Conservation (phyloP, 768 basidiomycete genomes). For the Pleurotus ostreatus region DNA sequence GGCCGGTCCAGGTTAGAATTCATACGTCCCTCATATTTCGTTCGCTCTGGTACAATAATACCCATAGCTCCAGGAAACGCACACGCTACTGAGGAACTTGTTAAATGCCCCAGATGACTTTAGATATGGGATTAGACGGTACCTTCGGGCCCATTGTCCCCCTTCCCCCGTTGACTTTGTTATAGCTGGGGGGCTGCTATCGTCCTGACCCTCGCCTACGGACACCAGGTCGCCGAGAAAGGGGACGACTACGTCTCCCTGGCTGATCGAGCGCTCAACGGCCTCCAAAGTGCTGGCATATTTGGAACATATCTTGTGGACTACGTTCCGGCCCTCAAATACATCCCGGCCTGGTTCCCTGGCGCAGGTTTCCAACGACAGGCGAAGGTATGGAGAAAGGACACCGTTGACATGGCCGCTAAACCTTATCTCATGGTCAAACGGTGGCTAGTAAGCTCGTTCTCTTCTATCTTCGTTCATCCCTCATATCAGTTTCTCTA, state of each 20-base stretch:
- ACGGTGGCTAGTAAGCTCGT: constrained; percentile 25
- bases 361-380: constrained; percentile 35
- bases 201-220: constrained; percentile 38
- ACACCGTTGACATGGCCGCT: constrained; percentile 31
- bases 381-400: constrained; percentile 30
- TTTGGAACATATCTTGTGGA: constrained; percentile 43
- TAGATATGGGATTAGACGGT: constrained; percentile 32
- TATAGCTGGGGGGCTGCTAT: constrained; percentile 32
- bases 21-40: constrained; percentile 12
- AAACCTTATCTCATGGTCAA: constrained; percentile 36
- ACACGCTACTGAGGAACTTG: constrained; percentile 32
- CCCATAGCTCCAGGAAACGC: constrained; percentile 25
- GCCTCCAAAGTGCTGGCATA: constrained; percentile 32
- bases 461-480: not conserved
- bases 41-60: constrained; percentile 18
- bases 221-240: constrained; percentile 28
- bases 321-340: constrained; percentile 25
- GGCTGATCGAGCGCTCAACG: constrained; percentile 33
- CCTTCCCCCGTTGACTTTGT: not conserved
- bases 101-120: constrained; percentile 32
- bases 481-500: not conserved
- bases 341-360: constrained; percentile 39
- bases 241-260: constrained; percentile 37
- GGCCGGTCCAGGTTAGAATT: constrained; percentile 19
- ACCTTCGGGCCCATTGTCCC: not conserved